A percentile compares a stretch with the other conserved stretches of the same genome.
Conservation (phyloP, 805 yeast genomes). For the Saccharomyces paradoxus region DNA sequence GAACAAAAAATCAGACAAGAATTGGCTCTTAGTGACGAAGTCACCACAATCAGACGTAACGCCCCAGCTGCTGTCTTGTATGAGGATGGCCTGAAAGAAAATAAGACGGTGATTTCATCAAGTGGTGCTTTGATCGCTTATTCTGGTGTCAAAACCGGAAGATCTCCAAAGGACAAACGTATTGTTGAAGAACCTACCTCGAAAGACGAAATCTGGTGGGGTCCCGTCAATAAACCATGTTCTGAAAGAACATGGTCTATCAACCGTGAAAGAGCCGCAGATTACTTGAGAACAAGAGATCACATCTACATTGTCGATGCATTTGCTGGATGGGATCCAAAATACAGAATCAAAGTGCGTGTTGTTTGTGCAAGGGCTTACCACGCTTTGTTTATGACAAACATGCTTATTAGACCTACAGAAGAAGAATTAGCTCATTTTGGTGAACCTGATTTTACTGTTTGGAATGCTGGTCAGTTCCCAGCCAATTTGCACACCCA, state of each 20-base stretch:
- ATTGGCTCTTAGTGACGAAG: conserved; percentile 51
- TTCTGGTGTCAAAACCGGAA: conserved; percentile 93
- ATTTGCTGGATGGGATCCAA: conserved; percentile 98
- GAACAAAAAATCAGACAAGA: conserved; percentile 28
- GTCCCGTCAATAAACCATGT: conserved; percentile 94
- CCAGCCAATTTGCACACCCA: conserved; percentile 94
- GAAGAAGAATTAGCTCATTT: conserved; percentile 78
- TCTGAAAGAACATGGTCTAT: conserved; percentile 91
- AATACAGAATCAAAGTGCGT: conserved; percentile 91
- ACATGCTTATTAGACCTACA: conserved; percentile 94
- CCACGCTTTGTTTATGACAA: conserved; percentile 96
- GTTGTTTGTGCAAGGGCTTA: conserved; percentile 96
- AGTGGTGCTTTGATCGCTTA: conserved; percentile 93
- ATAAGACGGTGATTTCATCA: conserved; percentile 83
- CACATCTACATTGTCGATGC: conserved; percentile 94
- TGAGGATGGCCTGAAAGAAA: conserved; percentile 88
- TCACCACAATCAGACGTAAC: conserved; percentile 66
- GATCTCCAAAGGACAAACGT: conserved; percentile 97
- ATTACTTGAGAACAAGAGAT: conserved; percentile 90
- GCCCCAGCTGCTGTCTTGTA: conserved; percentile 88
- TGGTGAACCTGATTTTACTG: conserved; percentile 97
- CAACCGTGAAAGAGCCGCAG: conserved; percentile 92
- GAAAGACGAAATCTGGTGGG: conserved; percentile 91
- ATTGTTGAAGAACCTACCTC: conserved; percentile 92
- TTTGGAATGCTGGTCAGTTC: conserved; percentile 98